phyloP scores from a whole-genome alignment of 1,284 basidiomycete species.

The Ganoderma lucidum region DNA sequence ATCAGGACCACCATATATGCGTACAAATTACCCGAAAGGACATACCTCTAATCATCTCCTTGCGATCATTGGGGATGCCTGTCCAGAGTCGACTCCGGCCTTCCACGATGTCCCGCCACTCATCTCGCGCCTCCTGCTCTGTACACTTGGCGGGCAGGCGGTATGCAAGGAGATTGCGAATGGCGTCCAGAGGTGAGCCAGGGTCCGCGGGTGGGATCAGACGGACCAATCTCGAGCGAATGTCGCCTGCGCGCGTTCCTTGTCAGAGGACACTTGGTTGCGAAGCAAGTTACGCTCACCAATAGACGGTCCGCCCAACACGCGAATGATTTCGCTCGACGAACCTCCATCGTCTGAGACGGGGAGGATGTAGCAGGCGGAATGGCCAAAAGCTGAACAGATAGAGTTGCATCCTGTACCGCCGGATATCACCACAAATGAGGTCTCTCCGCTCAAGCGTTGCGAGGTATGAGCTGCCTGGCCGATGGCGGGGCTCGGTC shows the following conservation, averaged over 20 bases:
- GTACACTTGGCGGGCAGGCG: slow-evolving; percentile 75
- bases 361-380: slow-evolving; percentile 77
- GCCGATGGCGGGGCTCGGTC: slow-evolving; percentile 3
- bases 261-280: background rate
- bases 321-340: slow-evolving; percentile 86
- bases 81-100: slow-evolving; percentile 86
- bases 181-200: slow-evolving; percentile 70
- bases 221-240: slow-evolving; percentile 83
- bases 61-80: slow-evolving; percentile 91
- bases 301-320: slow-evolving; percentile 84
- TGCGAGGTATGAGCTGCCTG: slow-evolving; percentile 16
- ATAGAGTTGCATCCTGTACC: slow-evolving; percentile 87
- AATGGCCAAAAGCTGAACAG: slow-evolving; percentile 72
- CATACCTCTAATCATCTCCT: slow-evolving; percentile 87
- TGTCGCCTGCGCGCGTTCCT: slow-evolving; percentile 63
- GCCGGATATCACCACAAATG: slow-evolving; percentile 77
- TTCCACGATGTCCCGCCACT: slow-evolving; percentile 95
- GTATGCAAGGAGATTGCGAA: slow-evolving; percentile 81
- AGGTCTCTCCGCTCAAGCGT: slow-evolving; percentile 28
- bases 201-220: slow-evolving; percentile 74
- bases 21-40: background rate
- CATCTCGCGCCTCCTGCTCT: slow-evolving; percentile 83
- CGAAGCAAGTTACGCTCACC: slow-evolving; percentile 50
- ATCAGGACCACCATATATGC: background rate
- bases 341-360: slow-evolving; percentile 91